Percentiles rank a stretch among this genome's conserved stretches.
Evolutionary conservation across 129 eudicot species (phyloP).

Genomic region (Kitagawia praeruptora): DNA sequence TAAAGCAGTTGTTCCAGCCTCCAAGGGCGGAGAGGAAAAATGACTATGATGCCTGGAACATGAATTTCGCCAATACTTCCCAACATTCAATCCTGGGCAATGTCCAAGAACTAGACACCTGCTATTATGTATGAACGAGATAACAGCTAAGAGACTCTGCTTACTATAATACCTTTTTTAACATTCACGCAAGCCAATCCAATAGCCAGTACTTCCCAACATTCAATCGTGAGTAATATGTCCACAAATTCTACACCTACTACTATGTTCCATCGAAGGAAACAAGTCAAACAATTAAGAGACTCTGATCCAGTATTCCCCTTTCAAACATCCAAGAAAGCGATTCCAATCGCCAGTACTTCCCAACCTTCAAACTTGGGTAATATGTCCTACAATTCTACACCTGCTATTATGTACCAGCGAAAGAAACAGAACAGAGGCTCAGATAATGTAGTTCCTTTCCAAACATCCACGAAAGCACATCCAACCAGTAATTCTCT

Average conservation of each 20-base stretch:
- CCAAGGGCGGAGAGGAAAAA: conserved; percentile 5
- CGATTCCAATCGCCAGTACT: conserved; percentile 16
- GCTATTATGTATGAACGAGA: conserved; percentile 39
- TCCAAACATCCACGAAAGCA: conserved; percentile 12
- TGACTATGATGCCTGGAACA: conserved; percentile 21
- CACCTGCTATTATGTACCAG: conserved; percentile 31
- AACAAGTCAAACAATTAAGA: conserved; percentile 15
- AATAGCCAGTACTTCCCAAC: conserved; percentile 28
- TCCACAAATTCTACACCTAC: conserved; percentile 33
- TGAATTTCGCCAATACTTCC: conserved; percentile 26
- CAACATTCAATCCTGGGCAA: conserved; percentile 24
- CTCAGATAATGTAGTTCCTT: conserved; percentile 10
- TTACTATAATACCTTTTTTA: conserved; percentile 6
- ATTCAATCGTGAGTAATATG: conserved; percentile 23
- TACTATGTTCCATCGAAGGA: conserved; percentile 41
- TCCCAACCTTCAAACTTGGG: conserved; percentile 32
- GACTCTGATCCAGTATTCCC: conserved; percentile 19
- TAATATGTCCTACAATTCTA: conserved; percentile 31
- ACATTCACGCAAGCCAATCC: conserved; percentile 14
- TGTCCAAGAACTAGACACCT: conserved; percentile 36
- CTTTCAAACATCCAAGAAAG: conserved; percentile 7
- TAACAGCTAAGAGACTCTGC: conserved; percentile 23
- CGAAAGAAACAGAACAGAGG: conserved; percentile 31
- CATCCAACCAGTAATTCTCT: conserved; percentile 15
- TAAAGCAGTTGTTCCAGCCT: conserved; percentile 5